Conservation (phyloP, 164 flowering plant species). For the Umbellularia californica region DNA sequence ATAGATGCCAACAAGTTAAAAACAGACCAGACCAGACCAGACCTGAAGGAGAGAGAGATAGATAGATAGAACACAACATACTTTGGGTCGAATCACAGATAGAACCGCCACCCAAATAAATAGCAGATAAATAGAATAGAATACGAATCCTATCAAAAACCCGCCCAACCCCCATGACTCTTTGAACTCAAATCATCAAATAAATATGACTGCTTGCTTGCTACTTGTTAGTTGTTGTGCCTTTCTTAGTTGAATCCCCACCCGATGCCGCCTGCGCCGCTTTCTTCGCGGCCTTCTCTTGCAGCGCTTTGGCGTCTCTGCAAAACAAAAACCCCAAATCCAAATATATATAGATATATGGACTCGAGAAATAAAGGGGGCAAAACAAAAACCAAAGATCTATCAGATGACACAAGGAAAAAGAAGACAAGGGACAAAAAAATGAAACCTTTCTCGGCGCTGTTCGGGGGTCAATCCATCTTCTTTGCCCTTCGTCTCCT, state of each 20-base stretch:
- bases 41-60: no score
- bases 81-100: no score
- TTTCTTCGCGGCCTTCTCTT: slow-evolving; percentile 77
- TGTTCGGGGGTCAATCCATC: slow-evolving; percentile 69
- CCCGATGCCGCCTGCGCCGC: slow-evolving; percentile 38
- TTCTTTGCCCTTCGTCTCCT: slow-evolving; percentile 31
- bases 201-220: background rate
- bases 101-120: no score
- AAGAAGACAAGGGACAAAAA: background rate
- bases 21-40: no score
- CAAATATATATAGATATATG: background rate
- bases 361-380: background rate
- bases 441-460: slow-evolving; percentile 68
- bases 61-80: no score
- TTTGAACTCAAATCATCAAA: background rate
- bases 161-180: background rate
- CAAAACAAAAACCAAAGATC: background rate
- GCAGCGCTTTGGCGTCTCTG: slow-evolving; percentile 88
- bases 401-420: background rate
- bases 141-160: background rate
- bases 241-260: slow-evolving; percentile 38
- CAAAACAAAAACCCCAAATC: slow-evolving; percentile 1
- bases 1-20: no score
- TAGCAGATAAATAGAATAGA: background rate
- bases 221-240: slow-evolving; percentile 36